A percentile compares a stretch with the other conserved stretches of the same genome.
phyloP scores from a whole-genome alignment of 805 yeast species.

The Zygosaccharomyces pseudorouxii region DNA sequence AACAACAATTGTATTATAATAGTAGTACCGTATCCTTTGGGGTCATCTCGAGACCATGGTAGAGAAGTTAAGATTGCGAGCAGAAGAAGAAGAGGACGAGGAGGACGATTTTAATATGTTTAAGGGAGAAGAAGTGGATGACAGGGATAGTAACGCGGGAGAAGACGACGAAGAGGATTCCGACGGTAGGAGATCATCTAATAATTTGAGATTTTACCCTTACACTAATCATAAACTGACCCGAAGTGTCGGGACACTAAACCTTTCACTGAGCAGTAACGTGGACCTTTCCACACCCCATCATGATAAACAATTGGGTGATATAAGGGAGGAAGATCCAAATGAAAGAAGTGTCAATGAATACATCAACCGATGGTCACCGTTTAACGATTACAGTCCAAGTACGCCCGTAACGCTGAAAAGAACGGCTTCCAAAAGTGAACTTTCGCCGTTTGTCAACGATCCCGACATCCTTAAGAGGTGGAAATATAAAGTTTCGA shows the following conservation, averaged over 20 bases:
- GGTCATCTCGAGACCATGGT: slow-evolving; percentile 1
- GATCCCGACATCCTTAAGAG: slow-evolving; percentile 21
- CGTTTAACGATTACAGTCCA: slow-evolving; percentile 20
- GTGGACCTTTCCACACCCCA: slow-evolving; percentile 20
- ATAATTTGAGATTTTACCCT: slow-evolving; percentile 29
- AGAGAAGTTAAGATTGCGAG: slow-evolving; percentile 5
- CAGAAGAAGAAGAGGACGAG: slow-evolving; percentile 14
- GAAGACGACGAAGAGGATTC: slow-evolving; percentile 5
- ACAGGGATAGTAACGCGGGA: background rate
- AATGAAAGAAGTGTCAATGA: slow-evolving; percentile 17
- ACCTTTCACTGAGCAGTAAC: slow-evolving; percentile 43
- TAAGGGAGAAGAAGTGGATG: background rate
- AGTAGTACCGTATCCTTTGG: background rate
- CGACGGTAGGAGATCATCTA: slow-evolving; percentile 10
- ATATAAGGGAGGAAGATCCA: slow-evolving; percentile 17
- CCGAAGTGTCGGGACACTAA: slow-evolving; percentile 50
- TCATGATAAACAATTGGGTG: slow-evolving; percentile 6
- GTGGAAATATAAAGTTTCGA: slow-evolving; percentile 18
- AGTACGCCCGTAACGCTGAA: slow-evolving; percentile 24
- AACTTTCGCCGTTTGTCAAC: slow-evolving; percentile 32
- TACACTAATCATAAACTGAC: slow-evolving; percentile 36
- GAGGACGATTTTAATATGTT: background rate
- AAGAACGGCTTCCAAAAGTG: slow-evolving; percentile 28
- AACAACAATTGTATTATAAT: background rate
- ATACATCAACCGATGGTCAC: slow-evolving; percentile 29